Conservation (phyloP, 1,284 basidiomycete genomes). For the Cutaneotrichosporon cutaneum region DNA sequence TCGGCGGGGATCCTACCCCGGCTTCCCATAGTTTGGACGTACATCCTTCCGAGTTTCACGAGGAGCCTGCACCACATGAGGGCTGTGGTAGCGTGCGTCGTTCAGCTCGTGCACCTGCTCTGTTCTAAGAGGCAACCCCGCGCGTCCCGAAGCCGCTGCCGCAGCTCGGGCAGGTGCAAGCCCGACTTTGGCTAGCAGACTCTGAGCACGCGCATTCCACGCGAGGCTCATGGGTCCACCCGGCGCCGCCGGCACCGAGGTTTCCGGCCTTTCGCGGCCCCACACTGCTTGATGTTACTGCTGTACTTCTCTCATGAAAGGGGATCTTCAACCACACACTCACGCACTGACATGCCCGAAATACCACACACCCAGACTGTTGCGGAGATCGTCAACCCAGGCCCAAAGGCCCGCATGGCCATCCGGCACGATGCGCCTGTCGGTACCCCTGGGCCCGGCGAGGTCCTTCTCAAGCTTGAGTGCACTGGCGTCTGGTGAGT, state of each 20-base stretch:
- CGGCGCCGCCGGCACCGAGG: background rate
- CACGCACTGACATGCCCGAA: background rate
- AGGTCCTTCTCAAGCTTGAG: slow-evolving; percentile 15
- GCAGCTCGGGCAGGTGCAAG: no score
- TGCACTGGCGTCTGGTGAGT: slow-evolving; percentile 59
- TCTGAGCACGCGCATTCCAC: background rate
- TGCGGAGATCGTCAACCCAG: slow-evolving; percentile 2
- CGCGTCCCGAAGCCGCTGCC: no score
- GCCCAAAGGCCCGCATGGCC: background rate
- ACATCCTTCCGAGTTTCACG: slow-evolving; percentile 23
- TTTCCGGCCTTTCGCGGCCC: background rate
- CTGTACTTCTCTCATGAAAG: background rate
- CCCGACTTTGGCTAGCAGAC: background rate
- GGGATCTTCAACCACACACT: background rate
- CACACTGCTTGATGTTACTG: background rate
- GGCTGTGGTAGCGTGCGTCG: background rate
- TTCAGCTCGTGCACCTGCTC: background rate
- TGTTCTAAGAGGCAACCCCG: background rate
- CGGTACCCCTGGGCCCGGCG: background rate
- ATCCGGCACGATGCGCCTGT: slow-evolving; percentile 10
- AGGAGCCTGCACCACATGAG: background rate
- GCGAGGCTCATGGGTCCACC: background rate
- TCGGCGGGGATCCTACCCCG: slow-evolving; percentile 34
- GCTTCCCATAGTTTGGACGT: slow-evolving; percentile 47
- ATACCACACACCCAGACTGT: slow-evolving; percentile 5